Base-by-base conservation (phyloP, 176 grass and related monocot species). In the Cenchrus americanus region DNA sequence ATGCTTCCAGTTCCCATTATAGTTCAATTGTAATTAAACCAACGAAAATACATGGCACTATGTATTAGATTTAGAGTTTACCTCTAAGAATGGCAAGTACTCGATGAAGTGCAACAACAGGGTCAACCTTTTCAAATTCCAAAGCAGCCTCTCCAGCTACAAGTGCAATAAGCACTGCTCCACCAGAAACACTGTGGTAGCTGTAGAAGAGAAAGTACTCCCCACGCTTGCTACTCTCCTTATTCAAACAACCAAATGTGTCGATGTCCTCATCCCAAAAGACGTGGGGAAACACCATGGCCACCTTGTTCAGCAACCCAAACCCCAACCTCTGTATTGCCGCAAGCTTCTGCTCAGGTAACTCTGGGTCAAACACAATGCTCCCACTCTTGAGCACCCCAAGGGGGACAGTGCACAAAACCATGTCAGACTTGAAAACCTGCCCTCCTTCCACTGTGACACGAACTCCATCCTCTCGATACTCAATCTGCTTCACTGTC, bases 201-300 rank as follows among this genome's bases (percentile, higher is more conserved):
- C 91, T 89, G 44, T 98, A 98, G 76, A 98, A 98, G 66, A 98
- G 91, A 73, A 95, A 98, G 65, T 92, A 98, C 69, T 98, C 91
- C 6, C 96, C 96, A 43, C 96, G 91, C 73, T 93, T 98, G 77
- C 72, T 85, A 30, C 63, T 87, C 51, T 98, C 96, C 81, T 90
- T 89, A 66, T 88, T 98, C 68, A 98, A 88, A 74, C 89, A 95
- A 17, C 96, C 96, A 88, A 98, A 98, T 43, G 96, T 93, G 66
- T 98, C 96, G 2, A 98, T 86, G 8, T 98, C 93, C 68, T 95
- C 93, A 8, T 88, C 91, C 96, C 96, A 98, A 85, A 98, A 98
- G 26, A 91, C 93, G 69, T 54, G 69, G 8, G 96, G 96, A 76
- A 98, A 98, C 65, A 95, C 87, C 96, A 98, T 98, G 11, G 93